Conservation (phyloP, 805 yeast genomes). For the Debaryomyces castellii region DNA sequence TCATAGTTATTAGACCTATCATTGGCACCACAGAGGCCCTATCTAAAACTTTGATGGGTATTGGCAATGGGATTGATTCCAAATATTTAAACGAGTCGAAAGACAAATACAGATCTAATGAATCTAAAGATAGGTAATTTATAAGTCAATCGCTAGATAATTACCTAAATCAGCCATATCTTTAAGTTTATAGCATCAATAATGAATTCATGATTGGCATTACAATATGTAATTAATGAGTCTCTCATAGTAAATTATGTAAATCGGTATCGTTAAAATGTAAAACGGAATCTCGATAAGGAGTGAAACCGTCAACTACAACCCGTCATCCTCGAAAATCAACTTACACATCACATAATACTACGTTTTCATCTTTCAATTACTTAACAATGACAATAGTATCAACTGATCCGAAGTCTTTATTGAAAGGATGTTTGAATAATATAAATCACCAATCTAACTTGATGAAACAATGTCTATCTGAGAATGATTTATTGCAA, state of each 20-base stretch:
- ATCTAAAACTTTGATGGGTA: conserved; percentile 77
- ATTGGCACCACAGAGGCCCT: conserved; percentile 93
- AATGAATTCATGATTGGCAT: neutral
- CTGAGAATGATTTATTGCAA: conserved; percentile 68
- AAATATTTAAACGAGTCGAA: conserved; percentile 53
- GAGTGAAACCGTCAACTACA: neutral
- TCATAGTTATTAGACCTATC: conserved; percentile 76
- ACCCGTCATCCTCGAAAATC: neutral
- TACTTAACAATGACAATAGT: conserved; percentile 9
- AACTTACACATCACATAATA: neutral
- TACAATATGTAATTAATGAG: too few relatives aligned
- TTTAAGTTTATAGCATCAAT: too few relatives aligned
- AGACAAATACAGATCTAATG: conserved; percentile 62
- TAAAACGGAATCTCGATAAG: neutral
- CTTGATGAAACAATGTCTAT: conserved; percentile 75
- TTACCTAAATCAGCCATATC: too few relatives aligned
- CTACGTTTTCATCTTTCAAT: neutral
- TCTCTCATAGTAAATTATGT: too few relatives aligned
- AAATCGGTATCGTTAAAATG: neutral
- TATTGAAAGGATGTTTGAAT: conserved; percentile 26
- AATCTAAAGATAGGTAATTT: too few relatives aligned
- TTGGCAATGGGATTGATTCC: conserved; percentile 78
- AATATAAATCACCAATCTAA: conserved; percentile 67
- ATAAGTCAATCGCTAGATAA: too few relatives aligned
- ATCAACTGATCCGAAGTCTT: conserved; percentile 13